A percentile compares a stretch with the other conserved stretches of the same genome.
These are phyloP conservation scores for Clitocybe nebularis DNA, from an alignment of 1,284 basidiomycete genomes.

Conservation along the genomic window DNA sequence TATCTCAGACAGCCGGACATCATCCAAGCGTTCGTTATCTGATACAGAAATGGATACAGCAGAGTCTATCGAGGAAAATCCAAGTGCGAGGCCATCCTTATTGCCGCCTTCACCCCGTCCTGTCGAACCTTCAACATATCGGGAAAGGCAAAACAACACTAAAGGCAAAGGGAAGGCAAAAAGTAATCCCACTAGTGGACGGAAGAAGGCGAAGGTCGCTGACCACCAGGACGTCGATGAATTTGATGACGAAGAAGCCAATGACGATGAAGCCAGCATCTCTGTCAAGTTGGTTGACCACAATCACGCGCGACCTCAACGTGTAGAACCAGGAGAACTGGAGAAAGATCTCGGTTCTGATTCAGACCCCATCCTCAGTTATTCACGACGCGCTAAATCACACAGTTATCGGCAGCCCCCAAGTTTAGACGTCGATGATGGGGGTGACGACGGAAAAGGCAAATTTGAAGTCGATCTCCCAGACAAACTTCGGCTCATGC, in stretches of 20 bases:
- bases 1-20: no score
- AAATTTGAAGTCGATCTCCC: conserved; percentile 57
- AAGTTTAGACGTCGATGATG: conserved; percentile 14
- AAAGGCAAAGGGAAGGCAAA: conserved; percentile 39
- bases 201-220: conserved; percentile 33
- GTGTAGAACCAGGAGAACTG: conserved; percentile 23
- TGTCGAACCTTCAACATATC: conserved; percentile 19
- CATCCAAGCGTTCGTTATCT: conserved; percentile 27
- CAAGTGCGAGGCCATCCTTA: conserved; percentile 23
- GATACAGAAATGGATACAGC: conserved; percentile 19
- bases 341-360: conserved; percentile 38
- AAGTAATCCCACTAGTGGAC: conserved; percentile 14
- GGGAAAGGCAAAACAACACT: conserved; percentile 23
- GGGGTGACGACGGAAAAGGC: conserved; percentile 9
- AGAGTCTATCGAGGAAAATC: conserved; percentile 6
- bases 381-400: conserved; percentile 20
- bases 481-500: conserved; percentile 56
- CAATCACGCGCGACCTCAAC: conserved; percentile 20
- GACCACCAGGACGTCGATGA: conserved; percentile 16
- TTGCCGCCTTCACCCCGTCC: conserved; percentile 67
- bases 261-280: conserved; percentile 20
- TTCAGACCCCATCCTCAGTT: conserved; percentile 37
- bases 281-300: conserved; percentile 31
- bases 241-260: conserved; percentile 20
- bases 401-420: conserved; percentile 13